These are phyloP conservation scores for Phytophthora macrochlamydospora DNA, from an alignment of 352 stramenopile genomes.

Conservation along the genomic window DNA sequence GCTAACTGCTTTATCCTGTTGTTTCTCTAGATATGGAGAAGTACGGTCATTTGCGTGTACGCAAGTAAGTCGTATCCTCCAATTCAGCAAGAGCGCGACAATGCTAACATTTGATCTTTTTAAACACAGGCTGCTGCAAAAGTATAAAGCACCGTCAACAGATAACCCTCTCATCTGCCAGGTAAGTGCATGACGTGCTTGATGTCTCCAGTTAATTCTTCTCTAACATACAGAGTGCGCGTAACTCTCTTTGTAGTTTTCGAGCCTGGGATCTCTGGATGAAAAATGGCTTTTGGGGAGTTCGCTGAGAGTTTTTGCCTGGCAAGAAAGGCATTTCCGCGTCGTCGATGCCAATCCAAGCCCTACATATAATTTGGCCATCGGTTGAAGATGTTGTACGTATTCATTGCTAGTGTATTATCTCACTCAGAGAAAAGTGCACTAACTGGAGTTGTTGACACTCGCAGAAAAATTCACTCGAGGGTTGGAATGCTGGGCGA, in stretches of 20 bases:
- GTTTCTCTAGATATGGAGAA: slow-evolving; percentile 72
- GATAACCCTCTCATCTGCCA: slow-evolving; percentile 78
- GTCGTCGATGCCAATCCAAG: slow-evolving; percentile 43
- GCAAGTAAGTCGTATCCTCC: slow-evolving; percentile 35
- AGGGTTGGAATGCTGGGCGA: slow-evolving; percentile 78
- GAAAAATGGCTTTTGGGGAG: slow-evolving; percentile 87
- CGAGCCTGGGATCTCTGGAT: slow-evolving; percentile 78
- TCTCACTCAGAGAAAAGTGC: slow-evolving; percentile 5
- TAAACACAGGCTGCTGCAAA: slow-evolving; percentile 49
- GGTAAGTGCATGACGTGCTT: slow-evolving; percentile 19
- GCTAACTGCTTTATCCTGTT: slow-evolving; percentile 1
- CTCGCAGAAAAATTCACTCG: slow-evolving; percentile 69
- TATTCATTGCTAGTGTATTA: slow-evolving; percentile 1
- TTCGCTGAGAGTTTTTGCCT: slow-evolving; percentile 68
- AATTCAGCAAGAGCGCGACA: too few relatives aligned
- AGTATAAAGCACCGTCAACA: slow-evolving; percentile 48
- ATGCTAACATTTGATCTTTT: not conserved
- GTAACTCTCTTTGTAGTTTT: slow-evolving; percentile 51
- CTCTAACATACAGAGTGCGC: too few relatives aligned
- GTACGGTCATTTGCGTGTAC: slow-evolving; percentile 79
- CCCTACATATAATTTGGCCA: slow-evolving; percentile 83
- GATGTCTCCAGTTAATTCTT: not conserved
- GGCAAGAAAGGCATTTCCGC: slow-evolving; percentile 42
- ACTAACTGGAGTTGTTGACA: slow-evolving; percentile 1
- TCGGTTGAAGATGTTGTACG: slow-evolving; percentile 80